Conservation (phyloP, 352 stramenopile genomes). For the Phytophthora lateralis region DNA sequence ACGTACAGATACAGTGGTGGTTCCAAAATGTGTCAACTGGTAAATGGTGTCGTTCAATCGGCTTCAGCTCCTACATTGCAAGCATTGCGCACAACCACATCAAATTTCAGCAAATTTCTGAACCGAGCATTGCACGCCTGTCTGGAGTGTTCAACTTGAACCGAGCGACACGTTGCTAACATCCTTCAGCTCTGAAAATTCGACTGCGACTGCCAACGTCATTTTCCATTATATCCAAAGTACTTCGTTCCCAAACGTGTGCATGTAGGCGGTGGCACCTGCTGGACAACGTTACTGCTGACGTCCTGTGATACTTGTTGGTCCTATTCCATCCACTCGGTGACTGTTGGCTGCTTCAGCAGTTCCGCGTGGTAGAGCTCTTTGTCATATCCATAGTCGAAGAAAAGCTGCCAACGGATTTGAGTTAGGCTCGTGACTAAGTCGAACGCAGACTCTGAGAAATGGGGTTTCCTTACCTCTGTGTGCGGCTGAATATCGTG, state of each 20-base stretch:
- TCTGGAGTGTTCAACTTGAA: background rate
- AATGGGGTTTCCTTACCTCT: slow-evolving; percentile 53
- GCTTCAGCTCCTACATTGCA: background rate
- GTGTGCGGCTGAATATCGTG: slow-evolving; percentile 88
- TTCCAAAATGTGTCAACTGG: background rate
- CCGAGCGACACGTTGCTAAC: background rate
- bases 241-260: slow-evolving; percentile 3
- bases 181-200: background rate
- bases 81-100: background rate
- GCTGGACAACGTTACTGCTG: background rate
- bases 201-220: slow-evolving; percentile 1
- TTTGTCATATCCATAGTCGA: slow-evolving; percentile 85
- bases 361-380: slow-evolving; percentile 64
- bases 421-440: background rate
- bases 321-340: slow-evolving; percentile 65
- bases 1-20: slow-evolving; percentile 1
- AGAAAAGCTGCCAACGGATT: slow-evolving; percentile 69
- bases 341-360: slow-evolving; percentile 65
- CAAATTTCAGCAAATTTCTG: background rate
- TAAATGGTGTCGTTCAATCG: background rate
- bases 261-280: background rate
- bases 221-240: slow-evolving; percentile 1
- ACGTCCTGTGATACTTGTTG: background rate
- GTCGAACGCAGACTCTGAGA: background rate
- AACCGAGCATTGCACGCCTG: slow-evolving; percentile 1